These are phyloP conservation scores for Podospora australis DNA, from an alignment of 495 filamentous ascomycete genomes.

Conservation along the genomic window DNA sequence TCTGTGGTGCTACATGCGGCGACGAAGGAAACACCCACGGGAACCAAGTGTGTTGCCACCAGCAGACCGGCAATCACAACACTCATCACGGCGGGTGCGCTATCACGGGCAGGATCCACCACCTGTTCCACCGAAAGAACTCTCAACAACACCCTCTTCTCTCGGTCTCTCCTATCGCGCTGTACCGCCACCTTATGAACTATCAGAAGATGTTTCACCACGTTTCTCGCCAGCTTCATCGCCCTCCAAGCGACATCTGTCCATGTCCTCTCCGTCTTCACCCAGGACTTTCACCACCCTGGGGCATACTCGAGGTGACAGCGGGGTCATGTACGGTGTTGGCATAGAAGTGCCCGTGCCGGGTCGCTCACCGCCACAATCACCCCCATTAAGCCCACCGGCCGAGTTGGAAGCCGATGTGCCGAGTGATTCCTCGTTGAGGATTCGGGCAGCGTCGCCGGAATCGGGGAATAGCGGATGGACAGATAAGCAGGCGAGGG, in stretches of 20 bases:
- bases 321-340: constrained; percentile 1
- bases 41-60: background rate
- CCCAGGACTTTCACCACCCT: background rate
- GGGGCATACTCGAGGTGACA: background rate
- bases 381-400: too few species aligned
- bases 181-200: constrained; percentile 15
- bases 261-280: background rate
- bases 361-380: too few species aligned
- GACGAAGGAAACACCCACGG: constrained; percentile 10
- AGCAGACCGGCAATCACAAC: background rate
- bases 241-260: background rate
- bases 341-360: background rate
- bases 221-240: background rate
- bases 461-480: constrained; percentile 8
- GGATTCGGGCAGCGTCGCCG: constrained; percentile 6
- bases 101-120: constrained; percentile 2
- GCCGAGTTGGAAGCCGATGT: constrained; percentile 15
- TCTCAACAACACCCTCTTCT: background rate
- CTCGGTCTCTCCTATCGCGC: constrained; percentile 2
- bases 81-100: background rate
- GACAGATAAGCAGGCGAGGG: constrained; percentile 10
- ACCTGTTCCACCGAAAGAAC: constrained; percentile 24
- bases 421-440: constrained; percentile 8
- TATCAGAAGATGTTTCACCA: constrained; percentile 12
- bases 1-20: constrained; percentile 18